A percentile compares a stretch with the other conserved stretches of the same genome.
Conservation (phyloP, 371 early-diverging fungal species). For the Zychaea mexicana region DNA sequence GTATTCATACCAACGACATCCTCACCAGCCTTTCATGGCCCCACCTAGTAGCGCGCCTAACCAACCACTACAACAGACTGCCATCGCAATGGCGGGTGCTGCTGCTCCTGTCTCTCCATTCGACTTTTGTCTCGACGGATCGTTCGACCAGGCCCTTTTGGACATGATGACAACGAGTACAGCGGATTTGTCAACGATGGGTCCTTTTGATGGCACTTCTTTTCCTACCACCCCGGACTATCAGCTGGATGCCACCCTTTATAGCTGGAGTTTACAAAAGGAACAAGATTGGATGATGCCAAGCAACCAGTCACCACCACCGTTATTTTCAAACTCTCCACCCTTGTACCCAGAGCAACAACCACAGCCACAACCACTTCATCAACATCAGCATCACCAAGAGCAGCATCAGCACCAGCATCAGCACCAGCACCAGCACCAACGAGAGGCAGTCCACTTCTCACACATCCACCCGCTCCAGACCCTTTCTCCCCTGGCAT, state of each 20-base stretch:
- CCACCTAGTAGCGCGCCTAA: background rate
- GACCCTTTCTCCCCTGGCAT: background rate
- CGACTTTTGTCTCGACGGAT: background rate
- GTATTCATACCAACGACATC: conserved; percentile 3
- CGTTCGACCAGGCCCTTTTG: background rate
- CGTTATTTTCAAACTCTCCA: background rate
- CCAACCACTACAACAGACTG: background rate
- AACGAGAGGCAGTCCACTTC: background rate
- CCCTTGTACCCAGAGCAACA: too few species aligned
- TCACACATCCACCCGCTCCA: conserved; percentile 8
- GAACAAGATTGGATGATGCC: background rate
- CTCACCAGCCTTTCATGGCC: background rate
- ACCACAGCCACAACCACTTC: too few species aligned
- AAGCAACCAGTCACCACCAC: background rate
- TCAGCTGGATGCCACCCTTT: background rate
- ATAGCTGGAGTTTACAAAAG: background rate
- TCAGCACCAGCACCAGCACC: background rate
- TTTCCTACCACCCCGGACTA: background rate
- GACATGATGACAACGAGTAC: background rate
- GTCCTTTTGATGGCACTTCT: background rate
- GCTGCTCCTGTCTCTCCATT: background rate
- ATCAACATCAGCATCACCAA: background rate
- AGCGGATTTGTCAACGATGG: background rate
- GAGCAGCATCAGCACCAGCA: background rate
- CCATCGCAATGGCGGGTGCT: background rate